phyloP scores from a whole-genome alignment of 2,329 filamentous ascomycete genomes.

The Aspergillus sp. region DNA sequence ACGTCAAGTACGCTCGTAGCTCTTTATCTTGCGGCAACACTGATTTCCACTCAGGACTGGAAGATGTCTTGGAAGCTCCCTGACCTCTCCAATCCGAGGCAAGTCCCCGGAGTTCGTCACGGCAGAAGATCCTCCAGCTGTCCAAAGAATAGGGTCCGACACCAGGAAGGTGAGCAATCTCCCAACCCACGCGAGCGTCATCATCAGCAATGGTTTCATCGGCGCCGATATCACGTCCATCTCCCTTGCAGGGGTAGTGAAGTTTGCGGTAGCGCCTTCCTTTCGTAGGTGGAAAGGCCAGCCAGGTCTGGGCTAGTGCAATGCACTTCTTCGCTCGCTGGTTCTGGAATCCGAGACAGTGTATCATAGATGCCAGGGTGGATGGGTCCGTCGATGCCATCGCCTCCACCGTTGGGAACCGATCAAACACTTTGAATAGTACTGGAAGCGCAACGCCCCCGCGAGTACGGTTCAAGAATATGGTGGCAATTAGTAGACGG shows the following conservation, averaged over 20 bases:
- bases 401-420: constrained; percentile 66
- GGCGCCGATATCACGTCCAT: constrained; percentile 52
- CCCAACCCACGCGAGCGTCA: constrained; percentile 64
- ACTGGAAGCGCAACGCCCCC: constrained; percentile 74
- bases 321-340: constrained; percentile 69
- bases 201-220: constrained; percentile 53
- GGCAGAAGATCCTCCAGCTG: constrained; percentile 91
- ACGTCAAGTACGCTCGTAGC: constrained; percentile 78
- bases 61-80: constrained; percentile 49
- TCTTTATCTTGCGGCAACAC: constrained; percentile 85
- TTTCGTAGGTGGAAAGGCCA: constrained; percentile 61
- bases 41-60: constrained; percentile 88
- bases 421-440: constrained; percentile 67
- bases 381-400: constrained; percentile 60
- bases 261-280: constrained; percentile 59
- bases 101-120: constrained; percentile 70
- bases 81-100: constrained; percentile 67
- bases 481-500: constrained; percentile 76
- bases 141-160: constrained; percentile 78
- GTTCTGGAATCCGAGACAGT: constrained; percentile 69
- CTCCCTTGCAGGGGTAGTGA: constrained; percentile 55
- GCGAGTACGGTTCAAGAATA: constrained; percentile 79
- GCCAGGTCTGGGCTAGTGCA: constrained; percentile 69
- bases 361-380: constrained; percentile 65
- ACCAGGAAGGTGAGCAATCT: constrained; percentile 81